Evolutionary conservation across 768 basidiomycete genomes (phyloP).

Genomic region (Russula dissimulans): DNA sequence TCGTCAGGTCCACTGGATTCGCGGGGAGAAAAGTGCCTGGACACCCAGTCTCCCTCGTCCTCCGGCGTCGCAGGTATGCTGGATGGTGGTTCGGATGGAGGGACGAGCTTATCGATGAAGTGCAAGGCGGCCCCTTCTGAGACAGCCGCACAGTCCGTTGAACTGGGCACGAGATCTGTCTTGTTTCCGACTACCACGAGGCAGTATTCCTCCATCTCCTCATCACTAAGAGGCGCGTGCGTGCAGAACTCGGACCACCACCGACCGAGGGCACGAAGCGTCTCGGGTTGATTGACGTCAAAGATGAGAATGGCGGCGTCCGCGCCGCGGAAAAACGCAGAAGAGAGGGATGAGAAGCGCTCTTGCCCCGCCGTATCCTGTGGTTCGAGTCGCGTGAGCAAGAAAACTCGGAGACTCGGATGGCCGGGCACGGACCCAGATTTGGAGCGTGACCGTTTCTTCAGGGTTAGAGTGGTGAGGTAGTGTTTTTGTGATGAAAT

Average conservation of each 20-base stretch:
- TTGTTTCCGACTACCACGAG: constrained; percentile 71
- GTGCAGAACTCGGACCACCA: constrained; percentile 79
- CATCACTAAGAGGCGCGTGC: constrained; percentile 56
- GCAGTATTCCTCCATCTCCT: constrained; percentile 54
- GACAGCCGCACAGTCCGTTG: constrained; percentile 20
- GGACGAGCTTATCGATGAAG: constrained; percentile 50
- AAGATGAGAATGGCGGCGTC: constrained; percentile 78
- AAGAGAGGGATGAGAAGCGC: constrained; percentile 72
- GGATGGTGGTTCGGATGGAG: constrained; percentile 16
- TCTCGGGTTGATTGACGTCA: constrained; percentile 60
- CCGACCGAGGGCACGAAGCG: constrained; percentile 46
- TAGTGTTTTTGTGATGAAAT: constrained; percentile 73
- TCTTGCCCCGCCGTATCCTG: constrained; percentile 87
- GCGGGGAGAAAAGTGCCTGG: not conserved
- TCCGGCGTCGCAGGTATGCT: constrained; percentile 4
- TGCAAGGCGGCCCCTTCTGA: constrained; percentile 37
- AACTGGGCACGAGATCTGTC: constrained; percentile 40
- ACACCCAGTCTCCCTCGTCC: not conserved
- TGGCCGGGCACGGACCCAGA: constrained; percentile 38
- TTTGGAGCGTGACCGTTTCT: constrained; percentile 59
- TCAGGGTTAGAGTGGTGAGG: constrained; percentile 47
- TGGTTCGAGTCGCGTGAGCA: not conserved
- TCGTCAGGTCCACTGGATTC: not conserved
- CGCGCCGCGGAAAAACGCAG: constrained; percentile 78
- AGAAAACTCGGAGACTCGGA: not conserved